Conservation (phyloP, 768 basidiomycete genomes). For the Leccinum barrowsii region DNA sequence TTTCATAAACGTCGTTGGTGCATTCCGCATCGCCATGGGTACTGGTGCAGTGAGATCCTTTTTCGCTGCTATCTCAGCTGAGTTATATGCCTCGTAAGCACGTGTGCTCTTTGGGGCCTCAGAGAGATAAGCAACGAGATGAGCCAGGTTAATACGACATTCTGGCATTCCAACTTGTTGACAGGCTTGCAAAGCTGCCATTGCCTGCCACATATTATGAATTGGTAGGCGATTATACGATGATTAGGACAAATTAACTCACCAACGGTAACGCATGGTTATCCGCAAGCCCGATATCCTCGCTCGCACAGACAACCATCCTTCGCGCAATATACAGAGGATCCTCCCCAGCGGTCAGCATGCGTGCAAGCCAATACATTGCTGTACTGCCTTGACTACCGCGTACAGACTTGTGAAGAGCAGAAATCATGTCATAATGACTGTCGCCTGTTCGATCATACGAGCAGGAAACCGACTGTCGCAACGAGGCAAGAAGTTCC, state of each 20-base stretch:
- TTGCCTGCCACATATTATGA: conserved; percentile 44
- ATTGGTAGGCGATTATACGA: conserved; percentile 11
- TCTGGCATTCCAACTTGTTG: conserved; percentile 79
- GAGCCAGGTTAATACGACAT: conserved; percentile 74
- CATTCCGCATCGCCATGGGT: conserved; percentile 73
- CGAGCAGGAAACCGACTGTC: conserved; percentile 58
- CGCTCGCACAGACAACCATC: conserved; percentile 77
- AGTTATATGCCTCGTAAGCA: conserved; percentile 72
- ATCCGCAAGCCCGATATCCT: conserved; percentile 83
- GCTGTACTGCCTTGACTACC: conserved; percentile 76
- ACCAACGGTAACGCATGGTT: conserved; percentile 72
- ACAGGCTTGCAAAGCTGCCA: conserved; percentile 60
- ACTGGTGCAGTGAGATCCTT: conserved; percentile 53
- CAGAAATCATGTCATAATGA: conserved; percentile 80
- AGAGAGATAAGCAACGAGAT: conserved; percentile 73
- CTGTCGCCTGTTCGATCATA: conserved; percentile 77
- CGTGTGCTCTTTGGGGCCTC: conserved; percentile 82
- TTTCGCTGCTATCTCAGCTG: conserved; percentile 61
- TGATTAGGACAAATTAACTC: conserved; percentile 13
- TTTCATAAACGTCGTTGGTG: conserved; percentile 70
- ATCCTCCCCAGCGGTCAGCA: conserved; percentile 80
- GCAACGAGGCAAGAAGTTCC: conserved; percentile 52
- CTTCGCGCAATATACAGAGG: conserved; percentile 72
- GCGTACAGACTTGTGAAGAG: conserved; percentile 79
- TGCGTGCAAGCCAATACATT: conserved; percentile 85